Base-by-base conservation (phyloP, 768 basidiomycete genomes). In the Rhizopogon roseolus region DNA sequence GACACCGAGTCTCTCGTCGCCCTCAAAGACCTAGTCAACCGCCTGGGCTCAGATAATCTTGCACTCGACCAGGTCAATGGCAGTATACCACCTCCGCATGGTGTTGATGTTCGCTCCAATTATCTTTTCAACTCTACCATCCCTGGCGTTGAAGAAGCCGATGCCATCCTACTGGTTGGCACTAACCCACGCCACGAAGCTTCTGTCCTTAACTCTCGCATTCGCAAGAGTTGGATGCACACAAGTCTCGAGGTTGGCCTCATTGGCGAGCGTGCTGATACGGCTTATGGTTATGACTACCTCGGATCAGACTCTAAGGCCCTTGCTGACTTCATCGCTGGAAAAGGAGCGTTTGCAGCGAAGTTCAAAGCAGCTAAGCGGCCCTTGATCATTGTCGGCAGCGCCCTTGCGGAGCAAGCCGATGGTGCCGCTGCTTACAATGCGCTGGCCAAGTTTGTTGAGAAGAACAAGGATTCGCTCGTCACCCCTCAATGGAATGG, bases 121-220 rank as follows among this genome's bases (percentile, higher is more conserved):
- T 98, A 97, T 72, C 84, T 96, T 38, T 97, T 99, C 80, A 98
- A 98, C 73, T 77, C 88, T 8, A 92, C 89, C 22, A 93, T 99
- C 54, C 85, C 93, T 27, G 90, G 90, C 22, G 79, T 96, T 27
- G 97, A 97, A 65, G 76, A 85, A 43, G 95, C 97, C 22, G 97
- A 99, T 62, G 91, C 74, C 17, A 91, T 99, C 59, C 82, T 98
- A 7, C 82, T 99, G 28, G 84, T 98, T 61, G 97, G 96, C 53
- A 97, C 94, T 41, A 97, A 98, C 73, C 96, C 96, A 9, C 80
- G 97, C 17, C 95, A 98, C 66, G 97, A 99, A 71, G 97, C 94
- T 5, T 89, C 97, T 19, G 95, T 98, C 52, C 78, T 98, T 60
- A 99, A 98, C 78, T 93, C 95, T 25, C 91, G 97, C 57, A 92